Evolutionary conservation across 176 grass and related monocot genomes (phyloP), one percentile per base, ranked within the genome.

Genomic region (Lolium rigidum): DNA sequence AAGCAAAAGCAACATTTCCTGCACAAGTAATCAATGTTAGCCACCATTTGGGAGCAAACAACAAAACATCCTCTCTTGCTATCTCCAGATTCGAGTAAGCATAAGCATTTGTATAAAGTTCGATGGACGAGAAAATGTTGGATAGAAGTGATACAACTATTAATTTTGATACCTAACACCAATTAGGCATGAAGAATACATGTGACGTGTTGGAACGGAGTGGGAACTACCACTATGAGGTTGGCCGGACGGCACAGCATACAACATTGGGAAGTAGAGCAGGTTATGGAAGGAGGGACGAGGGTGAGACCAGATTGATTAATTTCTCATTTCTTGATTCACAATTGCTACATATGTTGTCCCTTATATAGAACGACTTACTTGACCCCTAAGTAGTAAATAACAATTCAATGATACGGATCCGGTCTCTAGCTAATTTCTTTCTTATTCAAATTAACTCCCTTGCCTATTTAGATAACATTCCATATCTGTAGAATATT

Each of bases 1-100:
- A 92, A 98, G 96, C 69, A 98, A 82, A 90, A 98, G 96, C 78
- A 98, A 85, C 96, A 98, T 98, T 93, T 98, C 96, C 96, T 98
- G 93, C 79, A 87, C n/a, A 91, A 69, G 74, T 20, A 88, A 88
- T 44, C 60, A 59, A 74, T 57, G 38, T 59, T 52, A 75, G 50
- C 2, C 75, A 83, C 17, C 48, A 39, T 20, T 55, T 51, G 8
- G 14, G 28, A 51, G 72, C 31, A 76, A 7, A 51, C 24, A 4
- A 52, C 0, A 24, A 52, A 76, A 76, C 14, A 7, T 51, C 13
- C 44, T 71, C 44, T 71, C 5, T 22, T 59, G 51, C 3, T 59
- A 83, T 31, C 37, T 83, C 81, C 41, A 55, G 37, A 83, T 59
- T 44, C 22, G 5, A 78, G 57, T 25, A 62, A 44, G 16, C 31